These are phyloP conservation scores for Colletotrichum sp. DNA, from an alignment of 2,329 filamentous ascomycete genomes.

Conservation along the genomic window DNA sequence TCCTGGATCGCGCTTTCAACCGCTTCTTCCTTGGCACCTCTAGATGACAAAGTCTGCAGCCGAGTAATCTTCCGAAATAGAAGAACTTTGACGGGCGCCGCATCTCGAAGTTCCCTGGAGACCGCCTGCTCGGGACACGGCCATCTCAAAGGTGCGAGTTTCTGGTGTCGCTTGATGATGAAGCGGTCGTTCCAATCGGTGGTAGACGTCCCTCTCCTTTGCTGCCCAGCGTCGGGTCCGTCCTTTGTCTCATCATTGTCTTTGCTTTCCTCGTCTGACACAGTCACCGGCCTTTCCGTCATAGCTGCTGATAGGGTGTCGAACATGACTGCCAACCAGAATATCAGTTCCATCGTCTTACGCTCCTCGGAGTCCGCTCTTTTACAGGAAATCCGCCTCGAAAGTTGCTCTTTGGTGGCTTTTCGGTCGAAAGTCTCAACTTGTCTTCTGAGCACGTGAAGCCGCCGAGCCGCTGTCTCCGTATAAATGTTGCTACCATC, in stretches of 20 bases:
- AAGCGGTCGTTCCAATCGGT: slow-evolving; percentile 35
- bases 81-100: slow-evolving; percentile 63
- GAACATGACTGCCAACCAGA: slow-evolving; percentile 65
- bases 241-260: slow-evolving; percentile 6
- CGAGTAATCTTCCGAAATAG: slow-evolving; percentile 61
- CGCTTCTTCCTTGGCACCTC: slow-evolving; percentile 36
- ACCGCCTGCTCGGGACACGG: slow-evolving; percentile 61
- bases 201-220: slow-evolving; percentile 9
- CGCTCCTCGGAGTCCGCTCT: slow-evolving; percentile 27
- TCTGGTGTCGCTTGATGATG: slow-evolving; percentile 38
- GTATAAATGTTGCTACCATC: slow-evolving; percentile 38
- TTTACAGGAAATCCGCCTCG: not conserved
- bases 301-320: slow-evolving; percentile 62
- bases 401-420: fast-evolving
- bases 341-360: slow-evolving; percentile 57
- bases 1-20: slow-evolving; percentile 55
- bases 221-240: not conserved
- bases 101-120: slow-evolving; percentile 52
- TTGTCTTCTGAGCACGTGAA: slow-evolving; percentile 40
- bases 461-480: slow-evolving; percentile 43
- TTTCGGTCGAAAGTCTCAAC: slow-evolving; percentile 27
- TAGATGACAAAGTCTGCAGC: slow-evolving; percentile 56
- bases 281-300: slow-evolving; percentile 40
- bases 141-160: slow-evolving; percentile 44
- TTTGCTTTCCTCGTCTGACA: slow-evolving; percentile 45